phyloP scores from a whole-genome alignment of 805 yeast species.

The Komagataella phaffii region DNA sequence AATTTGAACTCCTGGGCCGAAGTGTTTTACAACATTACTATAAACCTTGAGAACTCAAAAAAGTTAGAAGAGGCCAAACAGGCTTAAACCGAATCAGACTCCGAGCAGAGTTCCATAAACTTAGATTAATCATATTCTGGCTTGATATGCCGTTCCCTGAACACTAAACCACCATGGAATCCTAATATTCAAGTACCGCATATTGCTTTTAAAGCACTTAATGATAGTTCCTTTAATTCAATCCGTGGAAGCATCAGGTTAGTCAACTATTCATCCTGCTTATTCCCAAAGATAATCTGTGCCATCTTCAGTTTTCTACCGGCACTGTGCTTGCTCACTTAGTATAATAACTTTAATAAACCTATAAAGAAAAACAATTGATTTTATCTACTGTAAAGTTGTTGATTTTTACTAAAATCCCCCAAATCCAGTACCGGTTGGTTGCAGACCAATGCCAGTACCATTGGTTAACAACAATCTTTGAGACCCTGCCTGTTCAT shows the following conservation, averaged over 20 bases:
- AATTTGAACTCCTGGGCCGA: not conserved
- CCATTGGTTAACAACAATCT: slow-evolving; percentile 80
- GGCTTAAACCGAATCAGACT: not conserved
- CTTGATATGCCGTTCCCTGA: not conserved
- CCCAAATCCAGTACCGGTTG: slow-evolving; percentile 65
- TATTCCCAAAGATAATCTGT: no score
- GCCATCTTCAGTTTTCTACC: no score
- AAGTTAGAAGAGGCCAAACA: not conserved
- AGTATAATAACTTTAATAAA: not conserved
- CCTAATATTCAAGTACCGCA: not conserved
- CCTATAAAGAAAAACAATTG: slow-evolving; percentile 1
- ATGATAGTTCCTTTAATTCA: not conserved
- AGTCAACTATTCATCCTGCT: no score
- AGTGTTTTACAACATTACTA: not conserved
- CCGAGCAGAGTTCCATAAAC: not conserved
- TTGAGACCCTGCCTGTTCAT: slow-evolving; percentile 36
- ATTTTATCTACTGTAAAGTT: not conserved
- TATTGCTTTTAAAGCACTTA: not conserved
- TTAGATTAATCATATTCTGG: not conserved
- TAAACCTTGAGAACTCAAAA: not conserved
- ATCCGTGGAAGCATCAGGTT: no score
- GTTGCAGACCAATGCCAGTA: slow-evolving; percentile 36
- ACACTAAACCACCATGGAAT: not conserved
- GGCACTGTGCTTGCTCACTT: not conserved
- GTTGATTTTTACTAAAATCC: slow-evolving; percentile 16